Percentiles rank a stretch among this genome's conserved stretches.
Evolutionary conservation across 345 rosid genomes (phyloP).

Genomic region (Populus tremula): DNA sequence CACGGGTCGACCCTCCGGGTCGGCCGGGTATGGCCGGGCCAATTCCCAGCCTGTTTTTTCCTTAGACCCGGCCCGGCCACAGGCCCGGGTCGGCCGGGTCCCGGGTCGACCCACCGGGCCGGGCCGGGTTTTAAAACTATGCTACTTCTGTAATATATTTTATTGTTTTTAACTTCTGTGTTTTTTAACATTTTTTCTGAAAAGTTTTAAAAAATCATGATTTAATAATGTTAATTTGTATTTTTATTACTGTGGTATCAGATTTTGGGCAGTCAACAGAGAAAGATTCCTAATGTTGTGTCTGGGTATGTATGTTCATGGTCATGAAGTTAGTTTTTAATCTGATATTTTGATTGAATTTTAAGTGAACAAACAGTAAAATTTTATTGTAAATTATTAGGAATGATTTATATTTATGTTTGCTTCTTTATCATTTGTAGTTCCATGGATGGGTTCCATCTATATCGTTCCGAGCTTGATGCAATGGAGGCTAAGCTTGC

Average conservation of each 20-base stretch:
- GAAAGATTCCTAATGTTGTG: conserved; percentile 46
- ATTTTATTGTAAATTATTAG: background rate
- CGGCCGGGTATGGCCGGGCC: too few species aligned
- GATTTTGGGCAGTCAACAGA: conserved; percentile 56
- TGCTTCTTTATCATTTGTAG: conserved; percentile 32
- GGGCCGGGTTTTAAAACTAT: too few species aligned
- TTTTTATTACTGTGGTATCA: conserved; percentile 15
- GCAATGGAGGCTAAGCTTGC: conserved; percentile 77
- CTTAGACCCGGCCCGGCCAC: too few species aligned
- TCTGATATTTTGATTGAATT: background rate
- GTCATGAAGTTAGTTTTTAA: too few species aligned
- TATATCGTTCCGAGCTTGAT: conserved; percentile 83
- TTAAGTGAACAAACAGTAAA: background rate
- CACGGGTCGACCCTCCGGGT: too few species aligned
- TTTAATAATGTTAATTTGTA: background rate
- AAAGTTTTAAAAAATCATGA: background rate
- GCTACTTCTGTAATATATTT: too few species aligned
- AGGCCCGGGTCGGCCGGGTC: too few species aligned
- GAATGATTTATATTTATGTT: background rate
- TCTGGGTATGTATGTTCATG: conserved; percentile 44
- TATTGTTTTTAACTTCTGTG: background rate
- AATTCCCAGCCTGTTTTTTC: too few species aligned
- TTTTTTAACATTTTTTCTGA: background rate
- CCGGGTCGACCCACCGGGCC: too few species aligned
- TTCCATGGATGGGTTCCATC: conserved; percentile 91